Base-by-base conservation (phyloP, 306 rosid genomes). In the Heteromeles arbutifolia region DNA sequence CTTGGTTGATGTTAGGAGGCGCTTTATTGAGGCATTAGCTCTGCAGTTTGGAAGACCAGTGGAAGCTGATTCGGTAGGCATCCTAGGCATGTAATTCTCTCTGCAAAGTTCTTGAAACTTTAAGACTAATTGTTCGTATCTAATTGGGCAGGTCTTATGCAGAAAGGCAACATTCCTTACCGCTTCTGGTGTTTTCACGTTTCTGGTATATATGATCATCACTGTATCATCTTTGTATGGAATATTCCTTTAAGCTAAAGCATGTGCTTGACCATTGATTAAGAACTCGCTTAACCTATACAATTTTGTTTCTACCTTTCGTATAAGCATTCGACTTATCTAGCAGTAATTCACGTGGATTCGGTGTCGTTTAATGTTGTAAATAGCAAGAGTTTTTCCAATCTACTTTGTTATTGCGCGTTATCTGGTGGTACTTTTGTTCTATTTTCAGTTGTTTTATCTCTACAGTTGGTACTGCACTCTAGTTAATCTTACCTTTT, bases 61-160 rank as follows among this genome's bases (percentile, higher is more conserved):
- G 78, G 99, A 96, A 89, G 99, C 98, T 79, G 99, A 96, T 84
- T 86, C 97, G 75, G 98, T 92, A 85, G 59, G 79, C 48, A 6
- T 79, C 80, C 77, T 75, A 44, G 62, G 65, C 62, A 26, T 78
- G 18, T 19, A 39, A 76, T 70, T 74, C 34, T 74, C 41, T 70
- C 39, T 66, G 70, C 26, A 31, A 21, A 67, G 59, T 31, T 70
- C 43, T 73, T 77, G 65, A 29, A 78, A 61, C 72, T 12, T 77
- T 54, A 67, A 73, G 28, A 31, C 70, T 61, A 43, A 79, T 69
- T 25, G 24, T 54, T 81, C 52, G n/a, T 44, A 25, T 80, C 68
- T 61, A 59, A 76, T 83, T 81, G 80, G 74, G 39, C 83, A 96
- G 99, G 87, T 96, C 73, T 92, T 96, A 70, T 92, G 99, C 83